phyloP scores from a whole-genome alignment of 768 basidiomycete species.

The Cystoderma amianthinum region DNA sequence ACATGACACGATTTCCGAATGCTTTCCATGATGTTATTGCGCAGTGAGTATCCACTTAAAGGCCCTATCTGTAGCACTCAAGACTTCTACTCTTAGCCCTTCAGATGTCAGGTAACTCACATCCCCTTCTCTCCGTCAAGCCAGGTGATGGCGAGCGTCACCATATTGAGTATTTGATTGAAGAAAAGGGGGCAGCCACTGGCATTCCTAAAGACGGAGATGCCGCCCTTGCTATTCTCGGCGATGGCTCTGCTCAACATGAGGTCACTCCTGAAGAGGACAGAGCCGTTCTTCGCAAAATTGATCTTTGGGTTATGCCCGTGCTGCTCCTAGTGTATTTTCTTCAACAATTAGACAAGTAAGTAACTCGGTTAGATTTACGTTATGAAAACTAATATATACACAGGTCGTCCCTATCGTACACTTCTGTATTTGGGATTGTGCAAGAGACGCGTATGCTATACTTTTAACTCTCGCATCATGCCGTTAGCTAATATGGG shows the following conservation, averaged over 20 bases:
- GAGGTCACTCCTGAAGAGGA: slow-evolving; percentile 24
- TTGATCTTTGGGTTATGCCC: slow-evolving; percentile 30
- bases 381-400: no score
- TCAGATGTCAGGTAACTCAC: no score
- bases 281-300: slow-evolving; percentile 25
- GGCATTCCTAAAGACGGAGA: slow-evolving; percentile 20
- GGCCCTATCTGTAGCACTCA: no score
- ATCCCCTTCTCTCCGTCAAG: no score
- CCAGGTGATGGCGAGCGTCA: no score
- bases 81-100: no score
- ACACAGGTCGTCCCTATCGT: slow-evolving; percentile 36
- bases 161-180: no score
- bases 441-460: slow-evolving; percentile 23
- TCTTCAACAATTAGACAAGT: slow-evolving; percentile 39
- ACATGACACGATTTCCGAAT: no score
- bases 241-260: slow-evolving; percentile 12
- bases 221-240: slow-evolving; percentile 22
- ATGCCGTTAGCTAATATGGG: neutral
- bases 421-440: slow-evolving; percentile 39
- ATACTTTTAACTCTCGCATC: neutral
- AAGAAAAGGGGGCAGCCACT: no score
- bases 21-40: no score
- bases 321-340: slow-evolving; percentile 33
- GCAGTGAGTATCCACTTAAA: no score
- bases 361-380: slow-evolving; percentile 5